Conservation (phyloP, 208 protist species). For the Vickermania ingenoplastis region DNA sequence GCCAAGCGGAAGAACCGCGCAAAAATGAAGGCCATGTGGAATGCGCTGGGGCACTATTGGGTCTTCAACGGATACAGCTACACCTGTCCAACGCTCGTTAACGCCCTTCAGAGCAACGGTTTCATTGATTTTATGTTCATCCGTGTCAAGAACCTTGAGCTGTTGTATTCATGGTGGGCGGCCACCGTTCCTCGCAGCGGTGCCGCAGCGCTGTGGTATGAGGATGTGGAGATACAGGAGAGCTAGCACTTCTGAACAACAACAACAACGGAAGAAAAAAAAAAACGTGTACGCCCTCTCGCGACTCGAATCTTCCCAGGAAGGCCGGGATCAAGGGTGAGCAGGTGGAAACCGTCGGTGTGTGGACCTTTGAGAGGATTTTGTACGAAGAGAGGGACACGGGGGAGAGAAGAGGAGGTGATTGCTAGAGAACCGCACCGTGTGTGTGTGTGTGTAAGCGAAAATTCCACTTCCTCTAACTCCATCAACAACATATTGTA, state of each 20-base stretch:
- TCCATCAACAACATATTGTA: too few relatives aligned
- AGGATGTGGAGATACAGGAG: background rate
- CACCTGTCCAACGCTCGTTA: background rate
- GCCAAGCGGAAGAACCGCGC: background rate
- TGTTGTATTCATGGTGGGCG: background rate
- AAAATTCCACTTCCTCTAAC: too few relatives aligned
- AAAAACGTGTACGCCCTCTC: background rate
- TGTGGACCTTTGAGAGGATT: background rate
- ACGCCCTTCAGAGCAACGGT: background rate
- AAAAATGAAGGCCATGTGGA: background rate
- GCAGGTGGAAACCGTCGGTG: background rate
- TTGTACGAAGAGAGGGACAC: too few relatives aligned
- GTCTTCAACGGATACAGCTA: background rate
- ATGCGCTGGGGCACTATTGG: background rate
- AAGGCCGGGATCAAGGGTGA: background rate
- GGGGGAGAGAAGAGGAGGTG: too few relatives aligned
- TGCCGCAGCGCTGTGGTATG: too few relatives aligned
- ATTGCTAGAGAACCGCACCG: too few relatives aligned
- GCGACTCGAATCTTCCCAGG: background rate
- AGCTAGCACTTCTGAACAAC: background rate
- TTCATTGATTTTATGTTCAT: conserved; percentile 1
- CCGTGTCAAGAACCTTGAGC: background rate
- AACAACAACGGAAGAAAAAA: background rate
- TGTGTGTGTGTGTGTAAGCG: too few relatives aligned
- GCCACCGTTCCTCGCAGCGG: background rate